Evolutionary conservation across 495 filamentous ascomycete species (phyloP).

Genomic region (Copromyces sp.): DNA sequence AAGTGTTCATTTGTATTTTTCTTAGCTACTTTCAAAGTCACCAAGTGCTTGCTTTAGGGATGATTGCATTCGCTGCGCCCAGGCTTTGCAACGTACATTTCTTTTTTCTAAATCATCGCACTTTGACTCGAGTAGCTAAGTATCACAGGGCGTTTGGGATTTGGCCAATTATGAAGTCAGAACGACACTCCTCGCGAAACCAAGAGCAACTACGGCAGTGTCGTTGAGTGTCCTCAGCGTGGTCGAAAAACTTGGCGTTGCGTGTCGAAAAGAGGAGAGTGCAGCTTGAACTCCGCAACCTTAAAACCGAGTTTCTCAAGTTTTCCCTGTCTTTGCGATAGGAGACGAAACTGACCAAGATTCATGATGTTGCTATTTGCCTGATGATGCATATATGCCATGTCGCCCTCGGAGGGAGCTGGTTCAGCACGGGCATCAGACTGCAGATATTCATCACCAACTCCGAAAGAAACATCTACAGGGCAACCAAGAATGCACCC

Average conservation of each 20-base stretch:
- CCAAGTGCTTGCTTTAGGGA: background rate
- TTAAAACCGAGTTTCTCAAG: background rate
- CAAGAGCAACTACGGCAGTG: background rate
- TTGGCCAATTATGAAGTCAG: accelerated
- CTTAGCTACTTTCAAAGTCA: background rate
- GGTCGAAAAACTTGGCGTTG: background rate
- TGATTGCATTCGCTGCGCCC: background rate
- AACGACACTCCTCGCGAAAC: background rate
- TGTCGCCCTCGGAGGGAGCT: background rate
- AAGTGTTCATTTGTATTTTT: background rate
- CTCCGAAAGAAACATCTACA: background rate
- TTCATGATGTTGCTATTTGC: too few relatives aligned
- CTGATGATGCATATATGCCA: background rate
- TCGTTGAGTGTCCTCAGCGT: background rate
- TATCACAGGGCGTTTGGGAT: background rate
- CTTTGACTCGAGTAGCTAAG: background rate
- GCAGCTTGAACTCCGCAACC: background rate
- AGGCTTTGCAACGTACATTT: background rate
- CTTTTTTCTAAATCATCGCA: background rate
- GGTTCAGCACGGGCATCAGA: background rate
- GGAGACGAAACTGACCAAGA: too few relatives aligned
- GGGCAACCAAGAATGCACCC: background rate
- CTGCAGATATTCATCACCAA: background rate
- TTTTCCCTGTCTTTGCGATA: background rate
- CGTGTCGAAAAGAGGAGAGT: background rate